Conservation (phyloP, 2,329 filamentous ascomycete genomes). For the Aureobasidium sp. region DNA sequence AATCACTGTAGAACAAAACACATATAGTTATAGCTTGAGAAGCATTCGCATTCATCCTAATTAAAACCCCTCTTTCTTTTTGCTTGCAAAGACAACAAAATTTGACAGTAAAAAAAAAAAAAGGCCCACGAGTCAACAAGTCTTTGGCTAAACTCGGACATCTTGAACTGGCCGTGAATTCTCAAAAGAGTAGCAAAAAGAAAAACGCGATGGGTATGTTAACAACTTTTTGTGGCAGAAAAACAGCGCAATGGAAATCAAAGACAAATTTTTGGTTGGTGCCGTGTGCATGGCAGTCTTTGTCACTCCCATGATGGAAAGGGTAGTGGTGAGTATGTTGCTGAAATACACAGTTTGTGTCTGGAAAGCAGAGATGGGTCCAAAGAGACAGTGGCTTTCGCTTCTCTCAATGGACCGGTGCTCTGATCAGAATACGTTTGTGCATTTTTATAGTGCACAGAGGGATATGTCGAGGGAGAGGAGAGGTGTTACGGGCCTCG, state of each 20-base stretch:
- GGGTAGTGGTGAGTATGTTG: no score
- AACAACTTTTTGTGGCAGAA: not conserved
- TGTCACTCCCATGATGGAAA: no score
- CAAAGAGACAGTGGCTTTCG: not conserved
- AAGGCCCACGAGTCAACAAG: slow-evolving; percentile 4
- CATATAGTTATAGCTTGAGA: no score
- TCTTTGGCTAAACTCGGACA: not conserved
- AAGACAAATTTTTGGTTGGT: not conserved
- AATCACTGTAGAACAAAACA: no score
- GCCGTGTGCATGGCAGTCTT: not conserved
- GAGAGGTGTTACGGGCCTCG: not conserved
- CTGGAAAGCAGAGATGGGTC: not conserved
- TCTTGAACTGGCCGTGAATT: not conserved
- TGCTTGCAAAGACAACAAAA: no score
- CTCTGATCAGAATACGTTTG: not conserved
- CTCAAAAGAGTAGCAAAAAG: not conserved
- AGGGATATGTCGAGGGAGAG: not conserved
- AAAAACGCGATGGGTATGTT: not conserved
- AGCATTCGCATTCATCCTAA: no score
- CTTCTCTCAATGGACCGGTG: not conserved
- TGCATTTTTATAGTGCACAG: not conserved
- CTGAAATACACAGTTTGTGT: not conserved
- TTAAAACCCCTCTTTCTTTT: no score
- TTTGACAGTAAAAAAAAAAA: not conserved
- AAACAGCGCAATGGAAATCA: not conserved